These are phyloP conservation scores for Solanum megistacrolobum DNA, from an alignment of 257 asterid genomes.

Conservation along the genomic window DNA sequence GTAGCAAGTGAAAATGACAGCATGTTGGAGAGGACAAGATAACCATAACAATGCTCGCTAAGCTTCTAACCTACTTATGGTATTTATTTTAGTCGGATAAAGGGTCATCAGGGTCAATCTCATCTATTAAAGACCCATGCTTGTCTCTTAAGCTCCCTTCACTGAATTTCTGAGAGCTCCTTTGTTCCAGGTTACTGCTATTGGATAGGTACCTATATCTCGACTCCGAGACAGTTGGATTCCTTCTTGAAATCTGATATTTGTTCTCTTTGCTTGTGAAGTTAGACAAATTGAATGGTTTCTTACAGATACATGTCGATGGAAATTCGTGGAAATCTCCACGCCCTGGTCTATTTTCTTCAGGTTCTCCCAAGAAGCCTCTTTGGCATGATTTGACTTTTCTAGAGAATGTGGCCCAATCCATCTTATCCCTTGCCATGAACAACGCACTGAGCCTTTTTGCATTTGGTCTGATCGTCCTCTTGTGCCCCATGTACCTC, in stretches of 20 bases:
- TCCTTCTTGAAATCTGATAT: constrained; percentile 9
- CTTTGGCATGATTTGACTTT: constrained; percentile 87
- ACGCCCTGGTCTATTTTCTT: constrained; percentile 82
- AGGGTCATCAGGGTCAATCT: constrained; percentile 26
- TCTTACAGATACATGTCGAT: constrained; percentile 74
- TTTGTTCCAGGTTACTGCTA: constrained; percentile 7
- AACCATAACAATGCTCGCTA: constrained; percentile 1
- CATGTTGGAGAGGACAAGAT: not conserved
- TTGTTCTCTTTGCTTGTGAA: constrained; percentile 9
- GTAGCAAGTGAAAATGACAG: not conserved
- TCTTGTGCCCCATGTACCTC: constrained; percentile 96
- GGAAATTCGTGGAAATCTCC: constrained; percentile 96
- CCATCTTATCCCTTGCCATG: constrained; percentile 53
- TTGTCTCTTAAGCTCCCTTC: constrained; percentile 15
- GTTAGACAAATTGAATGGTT: constrained; percentile 31
- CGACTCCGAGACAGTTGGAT: constrained; percentile 21
- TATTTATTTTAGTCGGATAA: constrained; percentile 33
- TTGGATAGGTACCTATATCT: constrained; percentile 8
- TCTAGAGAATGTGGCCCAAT: constrained; percentile 65
- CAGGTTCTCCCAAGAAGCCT: constrained; percentile 99
- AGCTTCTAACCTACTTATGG: not conserved
- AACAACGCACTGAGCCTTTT: constrained; percentile 82
- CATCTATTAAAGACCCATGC: constrained; percentile 20
- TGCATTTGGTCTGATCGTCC: constrained; percentile 92
- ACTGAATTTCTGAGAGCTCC: constrained; percentile 6